Evolutionary conservation across 192 early-diverging fungal species (phyloP).

Genomic region (Backusella morwellensis): DNA sequence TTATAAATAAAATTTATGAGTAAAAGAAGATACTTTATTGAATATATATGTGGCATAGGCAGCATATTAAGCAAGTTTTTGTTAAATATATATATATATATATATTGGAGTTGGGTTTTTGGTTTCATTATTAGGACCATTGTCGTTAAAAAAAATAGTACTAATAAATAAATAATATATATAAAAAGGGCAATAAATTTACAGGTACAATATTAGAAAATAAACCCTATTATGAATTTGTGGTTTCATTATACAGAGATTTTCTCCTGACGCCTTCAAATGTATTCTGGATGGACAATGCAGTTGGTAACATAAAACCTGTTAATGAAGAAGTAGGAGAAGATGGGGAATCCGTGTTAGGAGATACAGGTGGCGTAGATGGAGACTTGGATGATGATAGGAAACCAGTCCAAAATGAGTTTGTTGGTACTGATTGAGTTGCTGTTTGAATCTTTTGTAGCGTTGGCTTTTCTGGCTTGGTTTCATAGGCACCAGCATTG

Average conservation of each 20-base stretch:
- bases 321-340: not conserved
- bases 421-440: not conserved
- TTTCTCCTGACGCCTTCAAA: constrained; percentile 37
- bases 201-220: not conserved
- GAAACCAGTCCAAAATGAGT: constrained; percentile 11
- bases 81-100: not conserved
- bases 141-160: not conserved
- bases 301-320: constrained; percentile 33
- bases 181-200: not conserved
- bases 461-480: not conserved
- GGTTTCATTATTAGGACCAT: not conserved
- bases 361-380: constrained; percentile 1
- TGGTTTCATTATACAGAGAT: constrained; percentile 30
- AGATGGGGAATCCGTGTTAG: not conserved
- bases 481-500: constrained; percentile 11
- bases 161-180: not conserved
- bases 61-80: not conserved
- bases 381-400: constrained; percentile 8
- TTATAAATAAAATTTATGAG: not conserved
- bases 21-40: not conserved
- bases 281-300: constrained; percentile 31
- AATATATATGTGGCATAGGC: not conserved
- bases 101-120: not conserved
- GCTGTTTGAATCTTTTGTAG: not conserved
- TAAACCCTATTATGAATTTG: not conserved